Evolutionary conservation across 2,329 filamentous ascomycete genomes (phyloP).

Genomic region (Aspergillus bombycis): DNA sequence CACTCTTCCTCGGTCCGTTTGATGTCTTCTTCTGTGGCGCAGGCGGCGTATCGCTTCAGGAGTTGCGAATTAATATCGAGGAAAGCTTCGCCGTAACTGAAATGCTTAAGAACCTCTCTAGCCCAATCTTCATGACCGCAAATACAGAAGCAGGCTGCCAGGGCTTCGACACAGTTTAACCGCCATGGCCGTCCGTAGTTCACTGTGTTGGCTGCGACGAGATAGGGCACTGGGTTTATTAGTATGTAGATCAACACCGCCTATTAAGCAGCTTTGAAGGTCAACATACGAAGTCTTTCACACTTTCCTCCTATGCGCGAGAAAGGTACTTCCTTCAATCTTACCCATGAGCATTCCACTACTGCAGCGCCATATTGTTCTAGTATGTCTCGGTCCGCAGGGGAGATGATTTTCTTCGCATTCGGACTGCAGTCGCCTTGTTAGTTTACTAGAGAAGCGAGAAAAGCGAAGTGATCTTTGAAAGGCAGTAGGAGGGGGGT

Average conservation of each 20-base stretch:
- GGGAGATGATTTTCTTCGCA: conserved; percentile 80
- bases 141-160: conserved; percentile 90
- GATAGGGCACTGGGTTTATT: conserved; percentile 70
- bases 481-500: background rate
- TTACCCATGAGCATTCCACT: conserved; percentile 96
- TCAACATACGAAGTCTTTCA: conserved; percentile 67
- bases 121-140: conserved; percentile 93
- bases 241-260: background rate
- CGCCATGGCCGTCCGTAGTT: conserved; percentile 97
- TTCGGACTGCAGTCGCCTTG: conserved; percentile 63
- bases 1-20: conserved; percentile 85
- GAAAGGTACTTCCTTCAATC: conserved; percentile 90
- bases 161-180: conserved; percentile 91
- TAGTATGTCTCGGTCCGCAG: conserved; percentile 78
- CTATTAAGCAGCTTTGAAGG: too few relatives aligned
- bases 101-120: conserved; percentile 76
- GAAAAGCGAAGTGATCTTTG: background rate
- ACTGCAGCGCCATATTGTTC: conserved; percentile 92
- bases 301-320: conserved; percentile 89
- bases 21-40: conserved; percentile 76
- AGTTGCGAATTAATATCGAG: conserved; percentile 85
- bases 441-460: background rate
- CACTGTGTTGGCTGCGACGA: conserved; percentile 93
- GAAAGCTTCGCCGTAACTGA: conserved; percentile 86
- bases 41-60: conserved; percentile 82